Base-by-base conservation (phyloP, 2,329 filamentous ascomycete genomes). In the Diatrype stigma region DNA sequence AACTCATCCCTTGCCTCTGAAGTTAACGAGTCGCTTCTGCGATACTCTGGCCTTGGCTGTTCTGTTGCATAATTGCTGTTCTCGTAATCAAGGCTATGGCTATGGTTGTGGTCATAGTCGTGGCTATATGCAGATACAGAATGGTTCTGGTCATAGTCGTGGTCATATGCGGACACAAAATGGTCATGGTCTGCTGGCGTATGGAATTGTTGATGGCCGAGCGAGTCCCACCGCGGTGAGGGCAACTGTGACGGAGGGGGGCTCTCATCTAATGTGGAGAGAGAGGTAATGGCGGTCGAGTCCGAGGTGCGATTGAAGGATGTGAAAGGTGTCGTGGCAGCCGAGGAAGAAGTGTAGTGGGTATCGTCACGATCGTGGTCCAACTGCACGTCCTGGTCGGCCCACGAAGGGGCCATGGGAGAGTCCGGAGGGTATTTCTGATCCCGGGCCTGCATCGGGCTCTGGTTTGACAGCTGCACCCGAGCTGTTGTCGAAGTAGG, bases 1-100 rank as follows among this genome's bases (percentile, higher is more conserved):
- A 60, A 62, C 38, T 22, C 40, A 19, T 44, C 40, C 22, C 40
- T 22, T 8, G 40, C 22, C 22, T 44, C 40, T 21, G 40, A 44
- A 8, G 21, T 26, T 14, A 44, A 21, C 12, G 40, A 44, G 8
- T 12, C n/a, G 22, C 12, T 44, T 19, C 14, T 12, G n/a, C 16
- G 40, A 3, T 16, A 12, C 14, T 37, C 6, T 14, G 34, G 5
- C 6, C 16, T 14, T 16, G 34, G 11, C 7, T 44, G 40, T 16
- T 44, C 26, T 10, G 26, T 10, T 5, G 26, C 22, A 22, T 28
- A 23, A 42, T 2, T 16, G 38, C n/a, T n/a, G n/a, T n/a, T n/a
- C n/a, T n/a, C n/a, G n/a, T n/a, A n/a, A 37, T 37, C 16, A n/a
- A n/a, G n/a, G n/a, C 34, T 17, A 17, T 37, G 16, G 34, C 6